These are phyloP conservation scores for Didymella lethalis DNA, from an alignment of 2,329 filamentous ascomycete species.

Conservation along the genomic window DNA sequence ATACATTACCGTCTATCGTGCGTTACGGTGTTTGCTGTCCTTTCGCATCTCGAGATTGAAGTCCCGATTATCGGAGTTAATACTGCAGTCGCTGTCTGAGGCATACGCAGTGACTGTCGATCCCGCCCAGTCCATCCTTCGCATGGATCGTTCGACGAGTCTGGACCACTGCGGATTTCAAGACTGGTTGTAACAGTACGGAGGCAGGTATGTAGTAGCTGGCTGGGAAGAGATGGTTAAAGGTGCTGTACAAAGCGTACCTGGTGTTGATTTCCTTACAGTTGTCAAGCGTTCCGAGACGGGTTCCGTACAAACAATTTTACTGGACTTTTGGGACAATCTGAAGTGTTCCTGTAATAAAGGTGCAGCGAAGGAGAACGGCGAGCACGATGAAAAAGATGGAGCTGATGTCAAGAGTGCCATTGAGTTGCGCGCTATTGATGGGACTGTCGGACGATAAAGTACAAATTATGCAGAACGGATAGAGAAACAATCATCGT, in stretches of 20 bases:
- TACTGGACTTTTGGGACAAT: background rate
- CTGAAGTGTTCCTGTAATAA: background rate
- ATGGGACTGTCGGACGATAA: background rate
- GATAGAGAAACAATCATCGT: background rate
- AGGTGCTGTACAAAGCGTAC: background rate
- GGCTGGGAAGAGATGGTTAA: background rate
- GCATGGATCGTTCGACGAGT: background rate
- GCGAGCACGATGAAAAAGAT: background rate
- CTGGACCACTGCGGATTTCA: background rate
- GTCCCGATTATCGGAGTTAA: background rate
- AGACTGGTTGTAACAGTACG: background rate
- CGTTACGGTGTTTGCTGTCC: background rate
- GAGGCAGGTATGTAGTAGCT: background rate
- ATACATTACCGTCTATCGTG: background rate
- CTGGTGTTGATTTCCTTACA: background rate
- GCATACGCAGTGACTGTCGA: background rate
- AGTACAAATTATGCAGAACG: background rate
- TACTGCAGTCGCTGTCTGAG: background rate
- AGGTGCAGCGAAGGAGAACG: slow-evolving; percentile 1
- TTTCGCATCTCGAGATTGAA: background rate
- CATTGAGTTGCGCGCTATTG: background rate
- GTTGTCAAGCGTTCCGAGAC: background rate
- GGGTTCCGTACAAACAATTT: background rate
- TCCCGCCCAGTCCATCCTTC: background rate
- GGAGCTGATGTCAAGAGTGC: background rate